A percentile compares a stretch with the other conserved stretches of the same genome.
These are phyloP conservation scores for Astrephomene gubernaculifera DNA, from an alignment of 139 green algal species.

Conservation along the genomic window DNA sequence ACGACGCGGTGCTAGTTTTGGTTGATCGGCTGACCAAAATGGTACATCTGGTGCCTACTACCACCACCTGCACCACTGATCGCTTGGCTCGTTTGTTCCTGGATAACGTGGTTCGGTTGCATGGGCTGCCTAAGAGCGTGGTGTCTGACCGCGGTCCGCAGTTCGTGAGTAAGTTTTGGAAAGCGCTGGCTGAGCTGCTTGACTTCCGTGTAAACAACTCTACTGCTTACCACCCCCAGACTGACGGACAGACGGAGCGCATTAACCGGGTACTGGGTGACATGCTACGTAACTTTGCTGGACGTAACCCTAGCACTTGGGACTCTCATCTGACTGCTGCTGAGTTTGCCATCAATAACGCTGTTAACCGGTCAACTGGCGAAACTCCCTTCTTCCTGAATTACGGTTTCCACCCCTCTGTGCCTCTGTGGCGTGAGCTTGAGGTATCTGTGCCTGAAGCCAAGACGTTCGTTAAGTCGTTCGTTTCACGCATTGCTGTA, in stretches of 20 bases:
- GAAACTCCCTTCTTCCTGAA: conserved; percentile 7
- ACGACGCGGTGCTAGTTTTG: conserved; percentile 57
- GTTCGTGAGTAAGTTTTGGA: conserved; percentile 45
- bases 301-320: not conserved
- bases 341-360: conserved; percentile 25
- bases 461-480: not conserved
- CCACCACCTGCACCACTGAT: conserved; percentile 30
- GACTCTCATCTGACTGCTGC: not conserved
- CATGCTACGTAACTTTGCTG: not conserved
- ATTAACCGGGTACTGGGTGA: not conserved
- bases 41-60: conserved; percentile 42
- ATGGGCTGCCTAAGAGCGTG: conserved; percentile 24
- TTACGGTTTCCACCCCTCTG: not conserved
- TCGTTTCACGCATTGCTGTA: not conserved
- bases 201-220: not conserved
- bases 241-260: not conserved
- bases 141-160: conserved; percentile 34
- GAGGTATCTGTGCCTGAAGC: not conserved
- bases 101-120: conserved; percentile 9
- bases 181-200: not conserved
- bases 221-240: not conserved
- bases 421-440: not conserved
- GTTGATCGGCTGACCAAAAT: conserved; percentile 66
- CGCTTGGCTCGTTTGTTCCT: conserved; percentile 44
- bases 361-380: not conserved